Percentiles rank a stretch among this genome's conserved stretches.
phyloP scores from a whole-genome alignment of 345 rosid species.

The Eucalyptus coolabah region DNA sequence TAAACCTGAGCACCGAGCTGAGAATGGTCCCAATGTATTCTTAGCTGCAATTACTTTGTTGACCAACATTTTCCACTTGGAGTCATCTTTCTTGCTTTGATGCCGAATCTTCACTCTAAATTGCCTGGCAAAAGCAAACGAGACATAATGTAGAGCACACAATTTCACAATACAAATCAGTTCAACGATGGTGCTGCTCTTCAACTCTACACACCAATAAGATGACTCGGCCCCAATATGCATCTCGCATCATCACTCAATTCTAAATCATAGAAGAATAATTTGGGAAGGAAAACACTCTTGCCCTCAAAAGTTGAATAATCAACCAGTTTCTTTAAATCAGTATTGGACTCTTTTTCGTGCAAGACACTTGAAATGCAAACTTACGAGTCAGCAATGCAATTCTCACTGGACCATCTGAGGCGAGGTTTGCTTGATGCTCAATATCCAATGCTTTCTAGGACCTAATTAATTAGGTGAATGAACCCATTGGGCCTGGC shows the following conservation, averaged over 20 bases:
- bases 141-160: not conserved
- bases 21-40: slow-evolving; percentile 40
- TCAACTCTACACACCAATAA: not conserved
- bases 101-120: slow-evolving; percentile 59
- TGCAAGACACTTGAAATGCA: not conserved
- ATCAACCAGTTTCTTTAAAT: not conserved
- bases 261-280: not conserved
- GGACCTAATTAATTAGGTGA: no score
- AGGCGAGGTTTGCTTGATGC: fast-evolving
- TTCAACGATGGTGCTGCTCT: not conserved
- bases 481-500: no score
- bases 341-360: not conserved
- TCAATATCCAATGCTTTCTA: no score
- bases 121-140: not conserved
- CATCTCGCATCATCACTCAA: not conserved
- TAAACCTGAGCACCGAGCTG: slow-evolving; percentile 14
- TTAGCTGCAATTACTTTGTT: slow-evolving; percentile 54
- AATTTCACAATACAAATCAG: not conserved
- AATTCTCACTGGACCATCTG: not conserved
- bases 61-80: slow-evolving; percentile 58
- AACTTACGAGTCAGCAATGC: not conserved
- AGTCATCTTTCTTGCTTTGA: slow-evolving; percentile 63
- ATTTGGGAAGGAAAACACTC: not conserved
- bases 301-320: not conserved
- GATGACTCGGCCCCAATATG: not conserved